Evolutionary conservation across 345 rosid genomes (phyloP).

Genomic region (Eucalyptus melliodora): DNA sequence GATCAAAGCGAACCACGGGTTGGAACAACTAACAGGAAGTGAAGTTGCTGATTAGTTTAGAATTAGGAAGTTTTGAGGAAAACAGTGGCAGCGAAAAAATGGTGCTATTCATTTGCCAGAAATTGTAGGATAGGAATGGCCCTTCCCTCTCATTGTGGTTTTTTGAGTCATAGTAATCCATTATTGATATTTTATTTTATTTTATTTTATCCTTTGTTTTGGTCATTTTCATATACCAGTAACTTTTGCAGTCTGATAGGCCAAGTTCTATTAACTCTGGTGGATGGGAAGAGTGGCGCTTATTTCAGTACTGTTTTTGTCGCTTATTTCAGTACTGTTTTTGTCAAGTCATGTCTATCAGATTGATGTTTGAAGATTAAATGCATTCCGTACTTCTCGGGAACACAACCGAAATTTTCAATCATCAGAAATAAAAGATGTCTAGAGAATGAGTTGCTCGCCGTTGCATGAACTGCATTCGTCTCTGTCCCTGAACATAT

Average conservation of each 20-base stretch:
- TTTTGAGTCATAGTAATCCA: no score
- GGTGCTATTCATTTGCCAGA: no score
- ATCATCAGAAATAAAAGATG: not conserved
- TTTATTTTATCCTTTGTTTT: no score
- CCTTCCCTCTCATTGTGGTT: no score
- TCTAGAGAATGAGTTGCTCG: not conserved
- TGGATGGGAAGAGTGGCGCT: not conserved
- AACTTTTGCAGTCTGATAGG: not conserved
- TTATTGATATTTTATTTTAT: no score
- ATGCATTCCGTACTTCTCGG: no score
- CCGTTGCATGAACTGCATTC: not conserved
- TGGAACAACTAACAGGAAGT: conserved; percentile 37
- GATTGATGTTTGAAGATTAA: no score
- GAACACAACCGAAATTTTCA: not conserved
- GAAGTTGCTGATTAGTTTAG: not conserved
- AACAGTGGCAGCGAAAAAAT: no score
- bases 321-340: no score
- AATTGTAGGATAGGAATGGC: no score
- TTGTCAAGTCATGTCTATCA: not conserved
- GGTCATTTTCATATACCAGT: not conserved
- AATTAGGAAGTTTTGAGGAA: no score
- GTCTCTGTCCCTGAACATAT: not conserved
- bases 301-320: not conserved
- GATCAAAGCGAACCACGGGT: conserved; percentile 76
- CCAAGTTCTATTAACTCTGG: not conserved